These are phyloP conservation scores for Neurospora sp. DNA, from an alignment of 495 filamentous ascomycete species.

Conservation along the genomic window DNA sequence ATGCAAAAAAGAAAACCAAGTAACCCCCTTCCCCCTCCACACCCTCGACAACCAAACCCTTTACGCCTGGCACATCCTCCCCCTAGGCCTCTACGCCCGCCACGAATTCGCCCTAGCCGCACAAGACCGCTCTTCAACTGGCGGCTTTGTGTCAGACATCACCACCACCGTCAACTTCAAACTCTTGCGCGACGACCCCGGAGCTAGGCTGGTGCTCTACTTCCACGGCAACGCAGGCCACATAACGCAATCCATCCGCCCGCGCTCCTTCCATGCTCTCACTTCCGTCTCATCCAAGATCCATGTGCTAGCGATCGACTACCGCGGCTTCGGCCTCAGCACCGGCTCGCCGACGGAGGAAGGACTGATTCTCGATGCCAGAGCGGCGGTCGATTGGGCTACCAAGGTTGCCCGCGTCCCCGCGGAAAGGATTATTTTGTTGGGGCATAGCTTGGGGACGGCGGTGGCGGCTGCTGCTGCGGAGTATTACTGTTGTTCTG, in stretches of 20 bases:
- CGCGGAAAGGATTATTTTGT: conserved; percentile 60
- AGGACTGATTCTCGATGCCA: conserved; percentile 73
- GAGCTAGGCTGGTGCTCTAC: conserved; percentile 50
- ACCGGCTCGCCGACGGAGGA: conserved; percentile 71
- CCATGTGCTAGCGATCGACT: conserved; percentile 66
- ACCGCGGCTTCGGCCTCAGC: conserved; percentile 80
- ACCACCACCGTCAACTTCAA: conserved; percentile 46
- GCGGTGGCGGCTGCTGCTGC: conserved; percentile 65
- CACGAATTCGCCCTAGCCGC: conserved; percentile 42
- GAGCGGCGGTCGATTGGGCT: conserved; percentile 62
- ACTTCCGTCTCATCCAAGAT: conserved; percentile 42
- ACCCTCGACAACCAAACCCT: conserved; percentile 47
- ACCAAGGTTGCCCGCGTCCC: conserved; percentile 53
- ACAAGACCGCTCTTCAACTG: conserved; percentile 20
- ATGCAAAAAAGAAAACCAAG: conserved; percentile 45
- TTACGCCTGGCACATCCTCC: conserved; percentile 66
- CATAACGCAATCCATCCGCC: conserved; percentile 51
- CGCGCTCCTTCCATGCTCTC: conserved; percentile 52
- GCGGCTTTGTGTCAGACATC: conserved; percentile 44
- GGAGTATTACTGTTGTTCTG: conserved; percentile 43
- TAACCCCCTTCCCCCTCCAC: conserved; percentile 53
- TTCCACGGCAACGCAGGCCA: conserved; percentile 54
- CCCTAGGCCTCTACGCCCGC: conserved; percentile 50
- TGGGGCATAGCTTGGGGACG: conserved; percentile 88
- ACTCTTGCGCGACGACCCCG: conserved; percentile 52